Conservation (phyloP, 1,284 basidiomycete genomes). For the Heterobasidion irregulare region DNA sequence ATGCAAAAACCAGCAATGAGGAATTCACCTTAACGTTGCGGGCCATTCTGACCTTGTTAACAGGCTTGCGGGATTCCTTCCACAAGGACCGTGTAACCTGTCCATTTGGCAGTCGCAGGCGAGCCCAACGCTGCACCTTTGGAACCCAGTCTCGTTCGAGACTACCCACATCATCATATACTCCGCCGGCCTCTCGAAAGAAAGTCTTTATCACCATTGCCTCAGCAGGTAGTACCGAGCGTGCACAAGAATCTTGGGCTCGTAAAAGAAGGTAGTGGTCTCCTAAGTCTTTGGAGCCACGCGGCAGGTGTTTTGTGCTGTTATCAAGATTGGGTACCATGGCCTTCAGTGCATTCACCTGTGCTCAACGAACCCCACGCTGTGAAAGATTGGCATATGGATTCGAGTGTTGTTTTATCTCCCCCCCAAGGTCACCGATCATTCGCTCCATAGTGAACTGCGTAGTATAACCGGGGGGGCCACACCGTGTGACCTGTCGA, state of each 20-base stretch:
- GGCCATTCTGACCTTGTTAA: slow-evolving; percentile 9
- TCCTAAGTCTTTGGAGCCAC: neutral
- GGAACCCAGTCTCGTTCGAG: neutral
- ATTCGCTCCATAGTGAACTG: slow-evolving; percentile 9
- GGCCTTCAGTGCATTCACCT: slow-evolving; percentile 13
- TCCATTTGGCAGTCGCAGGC: slow-evolving; percentile 19
- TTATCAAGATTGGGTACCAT: slow-evolving; percentile 10
- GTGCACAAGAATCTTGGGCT: neutral
- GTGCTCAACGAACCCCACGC: slow-evolving; percentile 5
- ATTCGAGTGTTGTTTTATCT: slow-evolving; percentile 13
- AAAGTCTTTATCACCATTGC: neutral
- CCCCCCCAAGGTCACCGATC: slow-evolving; percentile 7
- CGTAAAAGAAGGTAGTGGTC: slow-evolving; percentile 10
- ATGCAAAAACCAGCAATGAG: neutral
- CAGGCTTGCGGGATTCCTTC: slow-evolving; percentile 13
- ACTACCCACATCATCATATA: too few relatives aligned
- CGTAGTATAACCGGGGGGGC: neutral
- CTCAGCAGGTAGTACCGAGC: neutral
- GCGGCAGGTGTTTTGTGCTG: neutral
- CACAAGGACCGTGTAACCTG: slow-evolving; percentile 19
- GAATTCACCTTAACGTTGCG: slow-evolving; percentile 15
- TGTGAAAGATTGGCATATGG: slow-evolving; percentile 15
- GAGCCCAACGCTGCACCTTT: slow-evolving; percentile 15
- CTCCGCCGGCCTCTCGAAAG: neutral
- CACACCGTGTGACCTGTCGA: neutral